These are phyloP conservation scores for Wickerhamiella vanderwaltii DNA, from an alignment of 805 yeast species.

Conservation along the genomic window DNA sequence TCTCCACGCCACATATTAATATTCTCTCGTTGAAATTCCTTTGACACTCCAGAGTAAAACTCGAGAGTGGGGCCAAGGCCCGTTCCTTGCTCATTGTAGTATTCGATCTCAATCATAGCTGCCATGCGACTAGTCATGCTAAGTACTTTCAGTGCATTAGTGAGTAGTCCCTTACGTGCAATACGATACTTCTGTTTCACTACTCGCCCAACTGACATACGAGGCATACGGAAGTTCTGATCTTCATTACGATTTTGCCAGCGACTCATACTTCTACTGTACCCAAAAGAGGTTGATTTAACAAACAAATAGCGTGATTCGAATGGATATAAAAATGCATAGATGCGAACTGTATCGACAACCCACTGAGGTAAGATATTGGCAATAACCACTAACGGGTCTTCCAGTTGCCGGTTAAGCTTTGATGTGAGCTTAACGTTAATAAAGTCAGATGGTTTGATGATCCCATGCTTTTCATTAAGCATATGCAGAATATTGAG, in stretches of 20 bases:
- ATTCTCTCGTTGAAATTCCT: conserved; percentile 48
- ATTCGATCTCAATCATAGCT: conserved; percentile 74
- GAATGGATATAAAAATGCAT: conserved; percentile 74
- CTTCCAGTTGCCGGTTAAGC: conserved; percentile 75
- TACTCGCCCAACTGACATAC: conserved; percentile 47
- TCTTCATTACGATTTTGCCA: conserved; percentile 43
- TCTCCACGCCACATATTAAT: conserved; percentile 58
- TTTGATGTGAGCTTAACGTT: conserved; percentile 80
- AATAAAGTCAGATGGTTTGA: conserved; percentile 34
- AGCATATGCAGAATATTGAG: conserved; percentile 4
- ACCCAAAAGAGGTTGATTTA: conserved; percentile 84
- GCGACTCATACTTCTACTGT: conserved; percentile 63
- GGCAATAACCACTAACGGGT: conserved; percentile 76
- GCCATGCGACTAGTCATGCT: conserved; percentile 69
- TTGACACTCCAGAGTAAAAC: conserved; percentile 73
- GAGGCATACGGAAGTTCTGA: conserved; percentile 11
- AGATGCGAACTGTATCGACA: conserved; percentile 54
- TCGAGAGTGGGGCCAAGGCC: conserved; percentile 95
- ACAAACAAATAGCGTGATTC: conserved; percentile 66
- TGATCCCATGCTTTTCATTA: conserved; percentile 1
- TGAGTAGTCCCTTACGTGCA: conserved; percentile 54
- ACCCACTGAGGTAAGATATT: conserved; percentile 82
- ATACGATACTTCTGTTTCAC: conserved; percentile 70
- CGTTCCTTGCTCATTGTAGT: conserved; percentile 83
- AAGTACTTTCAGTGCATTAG: conserved; percentile 68